Percentiles rank a stretch among this genome's conserved stretches.
Conservation (phyloP, 73 alveolate genomes). For the Paraurostyla sp. region DNA sequence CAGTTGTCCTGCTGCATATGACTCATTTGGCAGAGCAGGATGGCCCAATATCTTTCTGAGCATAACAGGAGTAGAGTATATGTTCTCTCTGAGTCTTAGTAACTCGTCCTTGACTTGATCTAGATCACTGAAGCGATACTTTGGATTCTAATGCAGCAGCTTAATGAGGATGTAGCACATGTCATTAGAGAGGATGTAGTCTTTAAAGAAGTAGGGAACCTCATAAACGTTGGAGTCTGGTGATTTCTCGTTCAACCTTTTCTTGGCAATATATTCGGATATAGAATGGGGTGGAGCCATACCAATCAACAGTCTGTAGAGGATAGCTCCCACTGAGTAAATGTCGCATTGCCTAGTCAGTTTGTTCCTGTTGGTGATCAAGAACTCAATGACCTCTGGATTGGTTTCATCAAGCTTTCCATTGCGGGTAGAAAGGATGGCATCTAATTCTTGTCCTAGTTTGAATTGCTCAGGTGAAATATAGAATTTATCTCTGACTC, state of each 20-base stretch:
- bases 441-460: conserved; percentile 68
- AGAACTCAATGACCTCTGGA: conserved; percentile 55
- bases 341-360: conserved; percentile 68
- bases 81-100: conserved; percentile 53
- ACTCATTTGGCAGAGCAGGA: conserved; percentile 66
- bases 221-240: conserved; percentile 72
- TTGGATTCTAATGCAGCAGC: conserved; percentile 67
- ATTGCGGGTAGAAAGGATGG: conserved; percentile 45
- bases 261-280: conserved; percentile 40
- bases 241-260: conserved; percentile 49
- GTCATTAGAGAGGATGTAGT: conserved; percentile 73
- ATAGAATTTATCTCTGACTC: conserved; percentile 71
- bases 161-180: conserved; percentile 73
- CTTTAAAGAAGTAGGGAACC: conserved; percentile 71
- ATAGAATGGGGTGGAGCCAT: conserved; percentile 53
- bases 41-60: conserved; percentile 75
- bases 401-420: conserved; percentile 61
- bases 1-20: neutral
- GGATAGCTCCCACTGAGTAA: conserved; percentile 79
- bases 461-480: conserved; percentile 78
- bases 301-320: conserved; percentile 73
- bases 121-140: conserved; percentile 48
- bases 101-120: conserved; percentile 64
- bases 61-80: conserved; percentile 68
- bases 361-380: neutral